Base-by-base conservation (phyloP, 139 green algal species). In the Chlorella sp. region DNA sequence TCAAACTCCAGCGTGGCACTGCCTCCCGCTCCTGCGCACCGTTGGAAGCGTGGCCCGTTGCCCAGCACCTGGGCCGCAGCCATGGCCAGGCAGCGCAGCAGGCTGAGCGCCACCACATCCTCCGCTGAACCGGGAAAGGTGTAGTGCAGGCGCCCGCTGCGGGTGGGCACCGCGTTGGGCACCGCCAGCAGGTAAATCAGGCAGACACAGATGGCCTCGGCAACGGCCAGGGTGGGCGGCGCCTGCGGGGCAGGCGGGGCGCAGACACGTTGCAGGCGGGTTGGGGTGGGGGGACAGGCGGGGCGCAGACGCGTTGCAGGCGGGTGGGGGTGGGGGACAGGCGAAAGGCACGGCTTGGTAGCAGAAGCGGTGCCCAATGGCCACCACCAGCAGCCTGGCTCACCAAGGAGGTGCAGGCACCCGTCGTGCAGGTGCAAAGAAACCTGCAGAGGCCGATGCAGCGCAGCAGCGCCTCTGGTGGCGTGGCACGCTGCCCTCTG, bases 1-100 rank as follows among this genome's bases (percentile, higher is more conserved):
- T n/a, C n/a, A n/a, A n/a, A n/a, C n/a, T n/a, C n/a, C n/a, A n/a
- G n/a, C n/a, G n/a, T n/a, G n/a, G n/a, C 51, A 60, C 51, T 3
- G 13, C 2, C 16, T 11, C 16, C 51, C 46, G 32, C 3, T 14
- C 13, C n/a, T 11, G 41, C 83, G 24, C 28, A 94, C 91, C 88
- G 86, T 36, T 93, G 87, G 46, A 87, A 80, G 5, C 73, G 73
- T 13, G 80, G 67, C 4, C 81, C 87, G 2, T 79, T 67, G 24
- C 89, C 92, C 43, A 84, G 84, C 0, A 81, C 76, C 60, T 94
- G 92, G 0, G 91, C 87, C 0, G 89, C 11, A 14, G 86, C 82
- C 3, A 96, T 84, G 6, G 89, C 67, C 0, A 84, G 48, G 16
- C 85, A 85, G 20, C 93, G 90, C 17, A 86, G 48, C 43, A 87